Evolutionary conservation across 176 grass and related monocot species (phyloP), one percentile per base, ranked within the genome.

Genomic region (Secale cereale): DNA sequence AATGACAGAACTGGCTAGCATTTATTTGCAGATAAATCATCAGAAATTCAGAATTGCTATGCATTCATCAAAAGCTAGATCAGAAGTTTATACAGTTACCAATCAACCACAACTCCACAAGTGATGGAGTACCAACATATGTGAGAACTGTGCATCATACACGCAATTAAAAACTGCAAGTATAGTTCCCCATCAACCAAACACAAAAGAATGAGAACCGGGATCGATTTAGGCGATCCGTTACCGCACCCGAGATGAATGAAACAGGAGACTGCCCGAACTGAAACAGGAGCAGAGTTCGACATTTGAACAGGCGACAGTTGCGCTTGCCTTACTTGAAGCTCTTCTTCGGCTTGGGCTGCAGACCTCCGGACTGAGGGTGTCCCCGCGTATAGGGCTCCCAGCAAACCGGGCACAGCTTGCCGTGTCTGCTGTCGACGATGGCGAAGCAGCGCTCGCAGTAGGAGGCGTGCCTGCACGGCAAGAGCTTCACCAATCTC

Each of bases 381-480:
- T 74, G 70, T 27, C 7, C 40, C 14, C 14, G 12, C 23, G 15
- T 3, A 74, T 17, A 27, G 8, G 8, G 15, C 3, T 17, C 0
- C 27, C 14, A 2, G 26, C 71, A 74, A 74, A 10, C 7, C 25
- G 40, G 25, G 71, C 70, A 74, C 43, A 2, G 12, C 7, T 2
- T 27, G 62, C 31, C 32, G 19, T 8, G 36, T 32, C 4, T 4
- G 12, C 4, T 0, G 3, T 17, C 4, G 33, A 9, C 9, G 4
- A 4, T 1, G n/a, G 6, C 2, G 39, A 45, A 45, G 70, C 41
- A 48, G 23, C 0, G 3, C 29, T 2, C 7, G 25, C 71, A 74
- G 71, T 74, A 74, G 41, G 40, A 74, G 71, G 25, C 7, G 45
- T 74, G 40, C 41, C 71, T 29, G 71, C 71, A 74, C 25, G 71